Evolutionary conservation across 148 eudicot genomes (phyloP).

Genomic region (Oxyria digyna): DNA sequence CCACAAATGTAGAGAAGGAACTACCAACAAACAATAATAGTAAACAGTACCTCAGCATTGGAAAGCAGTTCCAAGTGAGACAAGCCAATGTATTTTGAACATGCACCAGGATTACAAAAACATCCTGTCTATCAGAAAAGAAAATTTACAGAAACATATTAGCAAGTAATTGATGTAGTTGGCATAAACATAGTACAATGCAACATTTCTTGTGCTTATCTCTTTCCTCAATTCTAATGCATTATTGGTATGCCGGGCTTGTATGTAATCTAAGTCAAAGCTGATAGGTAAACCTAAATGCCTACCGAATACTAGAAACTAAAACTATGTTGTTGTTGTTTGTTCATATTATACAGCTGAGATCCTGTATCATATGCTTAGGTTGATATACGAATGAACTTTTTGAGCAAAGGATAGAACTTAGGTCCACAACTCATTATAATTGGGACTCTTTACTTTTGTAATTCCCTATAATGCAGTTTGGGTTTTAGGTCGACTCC

Average conservation of each 20-base stretch:
- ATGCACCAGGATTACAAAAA: slow-evolving; percentile 98
- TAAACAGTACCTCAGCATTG: slow-evolving; percentile 63
- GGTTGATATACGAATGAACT: neutral
- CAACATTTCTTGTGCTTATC: neutral
- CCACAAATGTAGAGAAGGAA: neutral
- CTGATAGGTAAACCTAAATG: neutral
- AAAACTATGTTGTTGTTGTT: neutral
- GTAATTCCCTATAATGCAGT: neutral
- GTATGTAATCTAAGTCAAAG: neutral
- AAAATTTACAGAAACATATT: slow-evolving; percentile 12
- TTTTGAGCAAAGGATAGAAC: neutral
- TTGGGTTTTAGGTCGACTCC: neutral
- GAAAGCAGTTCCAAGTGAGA: slow-evolving; percentile 83
- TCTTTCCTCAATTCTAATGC: neutral
- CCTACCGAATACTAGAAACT: neutral
- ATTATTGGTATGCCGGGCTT: neutral
- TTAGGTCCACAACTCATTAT: neutral
- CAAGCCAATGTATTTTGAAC: slow-evolving; percentile 85
- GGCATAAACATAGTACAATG: neutral
- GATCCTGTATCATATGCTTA: neutral
- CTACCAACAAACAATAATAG: neutral
- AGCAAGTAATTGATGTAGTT: slow-evolving; percentile 5
- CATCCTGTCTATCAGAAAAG: slow-evolving; percentile 77
- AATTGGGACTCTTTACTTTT: neutral
- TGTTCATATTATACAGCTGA: neutral